phyloP scores from a whole-genome alignment of 176 grass and related monocot species.

The Cocos nucifera region DNA sequence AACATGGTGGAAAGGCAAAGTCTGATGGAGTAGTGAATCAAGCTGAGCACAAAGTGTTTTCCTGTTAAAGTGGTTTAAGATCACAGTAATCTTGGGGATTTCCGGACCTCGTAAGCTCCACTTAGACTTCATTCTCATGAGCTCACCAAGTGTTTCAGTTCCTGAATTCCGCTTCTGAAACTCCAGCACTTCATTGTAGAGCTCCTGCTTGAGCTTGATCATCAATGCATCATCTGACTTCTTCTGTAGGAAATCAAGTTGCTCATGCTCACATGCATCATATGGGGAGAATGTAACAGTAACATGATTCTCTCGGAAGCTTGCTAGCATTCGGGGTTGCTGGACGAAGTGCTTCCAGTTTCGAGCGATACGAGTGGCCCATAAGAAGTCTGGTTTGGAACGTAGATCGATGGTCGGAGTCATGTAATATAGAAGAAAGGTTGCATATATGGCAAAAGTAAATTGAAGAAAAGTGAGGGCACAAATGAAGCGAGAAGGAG shows the following conservation, averaged over 20 bases:
- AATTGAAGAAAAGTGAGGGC: slow-evolving; percentile 73
- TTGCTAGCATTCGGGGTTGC: slow-evolving; percentile 5
- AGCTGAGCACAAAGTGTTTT: slow-evolving; percentile 89
- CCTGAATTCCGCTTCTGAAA: slow-evolving; percentile 45
- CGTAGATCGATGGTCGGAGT: slow-evolving; percentile 71
- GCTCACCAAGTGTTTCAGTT: slow-evolving; percentile 66
- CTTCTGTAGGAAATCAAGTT: slow-evolving; percentile 91
- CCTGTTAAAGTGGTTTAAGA: slow-evolving; percentile 95
- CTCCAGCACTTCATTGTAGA: slow-evolving; percentile 63
- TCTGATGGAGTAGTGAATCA: slow-evolving; percentile 56
- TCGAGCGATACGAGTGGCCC: slow-evolving; percentile 72
- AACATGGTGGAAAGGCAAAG: slow-evolving; percentile 74
- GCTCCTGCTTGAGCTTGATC: slow-evolving; percentile 79
- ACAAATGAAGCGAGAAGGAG: slow-evolving; percentile 43
- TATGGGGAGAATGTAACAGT: slow-evolving; percentile 5
- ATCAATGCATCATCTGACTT: slow-evolving; percentile 61
- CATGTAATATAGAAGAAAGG: slow-evolving; percentile 98
- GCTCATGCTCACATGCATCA: slow-evolving; percentile 87
- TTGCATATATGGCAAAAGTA: slow-evolving; percentile 85
- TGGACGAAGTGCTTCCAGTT: slow-evolving; percentile 62
- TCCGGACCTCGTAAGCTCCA: slow-evolving; percentile 18
- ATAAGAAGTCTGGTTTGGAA: slow-evolving; percentile 58
- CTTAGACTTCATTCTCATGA: slow-evolving; percentile 53
- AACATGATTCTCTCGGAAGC: slow-evolving; percentile 9
- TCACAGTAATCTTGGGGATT: slow-evolving; percentile 56